Base-by-base conservation (phyloP, 768 basidiomycete species). In the Amanita thiersii region DNA sequence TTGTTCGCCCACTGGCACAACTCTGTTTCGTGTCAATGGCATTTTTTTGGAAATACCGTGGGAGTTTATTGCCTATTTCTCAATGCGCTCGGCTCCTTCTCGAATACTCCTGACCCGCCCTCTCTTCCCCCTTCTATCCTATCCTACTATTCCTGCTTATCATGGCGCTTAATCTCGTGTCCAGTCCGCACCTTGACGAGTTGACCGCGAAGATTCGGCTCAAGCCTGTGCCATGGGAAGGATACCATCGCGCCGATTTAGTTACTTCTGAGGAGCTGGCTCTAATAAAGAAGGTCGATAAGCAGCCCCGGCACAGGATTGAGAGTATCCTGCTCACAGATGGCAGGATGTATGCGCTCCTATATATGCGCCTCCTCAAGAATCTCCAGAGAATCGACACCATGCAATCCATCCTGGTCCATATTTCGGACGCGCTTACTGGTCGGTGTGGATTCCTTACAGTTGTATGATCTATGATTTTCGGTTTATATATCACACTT, bases 171-270 rank as follows among this genome's bases (percentile, higher is more conserved):
- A 76, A 78, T 37, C 73, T 89, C 40, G 81, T 91, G 24, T 82
- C 83, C 17, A 90, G 84, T 53, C 59, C 77, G 2, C 91, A 84
- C 66, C 77, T 98, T 47, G 87, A 92, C 50, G 91, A 94, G 50
- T 77, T 70, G 53, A 85, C 88, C 5, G 71, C 81, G 39, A 93
- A 94, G 70, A 90, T 93, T 47, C 74, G 85, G 52, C 74, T 83
- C 5, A 96, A 93, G 60, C 81, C 83, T 1, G 89, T 96, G 7
- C 92, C 92, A 49, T 98, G 94, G 94, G 92, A 96, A 81, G 94
- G 94, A 44, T 45, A 68, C 31, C 92, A 96, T 65, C 82, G 94
- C 50, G 92, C 90, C 33, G 89, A 81, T 33, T 77, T 92, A 31
- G 77, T 98, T 54, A 87, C 89, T 7, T 71, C 75, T 3, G 91